Base-by-base conservation (phyloP, 768 basidiomycete species). In the Mycena vulgaris region DNA sequence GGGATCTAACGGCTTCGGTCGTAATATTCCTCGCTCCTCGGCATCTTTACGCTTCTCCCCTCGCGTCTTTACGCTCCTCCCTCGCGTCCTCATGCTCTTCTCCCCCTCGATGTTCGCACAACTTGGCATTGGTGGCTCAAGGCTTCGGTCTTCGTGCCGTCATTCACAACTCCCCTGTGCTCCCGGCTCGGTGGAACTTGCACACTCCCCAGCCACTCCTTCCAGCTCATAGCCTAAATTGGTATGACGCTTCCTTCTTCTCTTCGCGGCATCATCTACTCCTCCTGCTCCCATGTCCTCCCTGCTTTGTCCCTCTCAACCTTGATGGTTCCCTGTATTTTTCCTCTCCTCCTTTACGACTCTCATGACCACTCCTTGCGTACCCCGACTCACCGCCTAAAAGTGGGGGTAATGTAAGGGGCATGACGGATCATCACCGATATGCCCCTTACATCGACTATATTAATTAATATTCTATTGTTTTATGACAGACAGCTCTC, bases 141-240 rank as follows among this genome's bases (percentile, higher is more conserved):
- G 33, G 55, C 33, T 56, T 19, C 33, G 33, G 55, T 56, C 55
- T 56, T 0, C n/a, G 11, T 8, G 11, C n/a, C 14, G 30, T 23
- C 52, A 33, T 31, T 55, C 55, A 42, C 40, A 9, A 42, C 40
- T 42, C 10, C 55, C 37, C 33, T 56, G 31, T 56, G 55, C 52
- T 55, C 19, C 13, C 16, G 33, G 55, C 19, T 56, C 23, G 55
- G 37, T n/a, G 55, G 55, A 56, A 56, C 55, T 37, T 55, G 55
- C 55, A 56, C 55, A 56, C 21, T 56, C 55, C 55, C 31, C 55
- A 56, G n/a, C 25, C 14, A 56, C 33, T 37, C 35, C 33, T 27
- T 19, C 9, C 17, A 9, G 40, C 21, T 42, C 37, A 19, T 42
- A 19, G 8, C 40, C 17, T 42, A 21, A 42, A 17, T 21, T 17